A percentile compares a stretch with the other conserved stretches of the same genome.
Evolutionary conservation across 805 yeast genomes (phyloP).

Genomic region (Candida sphagnicola): DNA sequence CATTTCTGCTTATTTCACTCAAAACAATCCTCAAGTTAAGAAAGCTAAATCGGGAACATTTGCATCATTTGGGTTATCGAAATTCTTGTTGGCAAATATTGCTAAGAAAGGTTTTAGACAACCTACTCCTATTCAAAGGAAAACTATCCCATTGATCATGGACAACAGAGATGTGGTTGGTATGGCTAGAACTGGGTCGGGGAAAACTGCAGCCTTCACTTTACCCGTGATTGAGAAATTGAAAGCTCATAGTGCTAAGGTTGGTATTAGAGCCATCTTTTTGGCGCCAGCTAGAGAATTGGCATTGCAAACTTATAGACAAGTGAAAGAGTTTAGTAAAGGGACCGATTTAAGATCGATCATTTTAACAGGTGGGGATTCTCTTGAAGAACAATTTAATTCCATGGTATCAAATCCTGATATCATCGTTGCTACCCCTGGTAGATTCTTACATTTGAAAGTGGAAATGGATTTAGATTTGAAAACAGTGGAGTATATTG

Average conservation of each 20-base stretch:
- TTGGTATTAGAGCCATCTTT: slow-evolving; percentile 85
- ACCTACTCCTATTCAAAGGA: slow-evolving; percentile 98
- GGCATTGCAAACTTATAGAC: slow-evolving; percentile 88
- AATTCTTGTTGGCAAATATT: slow-evolving; percentile 64
- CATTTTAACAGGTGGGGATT: slow-evolving; percentile 94
- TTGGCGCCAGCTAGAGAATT: slow-evolving; percentile 94
- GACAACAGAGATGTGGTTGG: slow-evolving; percentile 94
- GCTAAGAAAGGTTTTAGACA: slow-evolving; percentile 82
- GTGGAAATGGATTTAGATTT: slow-evolving; percentile 92
- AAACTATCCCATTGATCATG: slow-evolving; percentile 86
- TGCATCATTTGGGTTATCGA: slow-evolving; percentile 85
- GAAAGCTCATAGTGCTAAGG: slow-evolving; percentile 77
- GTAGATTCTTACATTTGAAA: slow-evolving; percentile 91
- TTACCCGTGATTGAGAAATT: slow-evolving; percentile 85
- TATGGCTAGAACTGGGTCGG: slow-evolving; percentile 99
- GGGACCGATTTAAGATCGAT: slow-evolving; percentile 82
- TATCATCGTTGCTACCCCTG: slow-evolving; percentile 94
- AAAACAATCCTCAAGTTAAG: slow-evolving; percentile 42
- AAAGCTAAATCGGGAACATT: slow-evolving; percentile 78
- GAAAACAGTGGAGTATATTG: slow-evolving; percentile 80
- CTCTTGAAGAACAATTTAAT: slow-evolving; percentile 93
- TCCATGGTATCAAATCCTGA: slow-evolving; percentile 95
- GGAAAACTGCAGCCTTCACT: slow-evolving; percentile 96
- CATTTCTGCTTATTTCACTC: slow-evolving; percentile 34
- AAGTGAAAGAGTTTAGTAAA: slow-evolving; percentile 79